Conservation (phyloP, 2,329 filamentous ascomycete species). For the Fonsecaea nubica region DNA sequence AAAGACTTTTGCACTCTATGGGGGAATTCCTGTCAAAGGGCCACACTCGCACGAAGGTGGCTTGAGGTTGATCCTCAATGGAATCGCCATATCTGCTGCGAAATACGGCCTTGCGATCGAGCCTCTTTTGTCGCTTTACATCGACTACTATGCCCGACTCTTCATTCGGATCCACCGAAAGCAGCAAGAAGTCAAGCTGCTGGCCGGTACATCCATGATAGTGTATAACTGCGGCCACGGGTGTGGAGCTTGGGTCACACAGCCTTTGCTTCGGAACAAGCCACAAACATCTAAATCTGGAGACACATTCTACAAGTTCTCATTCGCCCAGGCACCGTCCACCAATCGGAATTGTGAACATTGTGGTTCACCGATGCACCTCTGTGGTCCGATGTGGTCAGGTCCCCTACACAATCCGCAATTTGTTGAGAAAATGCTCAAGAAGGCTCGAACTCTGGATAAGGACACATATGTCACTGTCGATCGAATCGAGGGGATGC, state of each 20-base stretch:
- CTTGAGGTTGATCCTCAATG: constrained; percentile 82
- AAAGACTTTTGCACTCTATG: constrained; percentile 93
- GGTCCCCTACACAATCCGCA: constrained; percentile 83
- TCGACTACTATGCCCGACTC: constrained; percentile 91
- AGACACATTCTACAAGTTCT: constrained; percentile 76
- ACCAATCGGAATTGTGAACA: constrained; percentile 74
- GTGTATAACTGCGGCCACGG: constrained; percentile 90
- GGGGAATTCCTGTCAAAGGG: constrained; percentile 85
- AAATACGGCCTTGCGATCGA: constrained; percentile 88
- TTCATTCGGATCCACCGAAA: constrained; percentile 84
- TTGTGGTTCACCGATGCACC: constrained; percentile 83
- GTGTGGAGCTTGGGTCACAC: constrained; percentile 89
- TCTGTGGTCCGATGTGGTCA: constrained; percentile 93
- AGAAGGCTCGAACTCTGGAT: constrained; percentile 71
- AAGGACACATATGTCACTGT: constrained; percentile 77
- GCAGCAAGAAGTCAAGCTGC: constrained; percentile 85
- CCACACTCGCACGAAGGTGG: constrained; percentile 87
- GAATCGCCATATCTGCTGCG: constrained; percentile 78
- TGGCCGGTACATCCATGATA: constrained; percentile 89
- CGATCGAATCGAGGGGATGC: constrained; percentile 85
- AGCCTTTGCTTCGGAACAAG: constrained; percentile 75
- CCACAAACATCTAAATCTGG: constrained; percentile 73
- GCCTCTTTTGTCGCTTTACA: constrained; percentile 87
- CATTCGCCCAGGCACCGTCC: constrained; percentile 73
- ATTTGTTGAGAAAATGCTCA: constrained; percentile 81